Evolutionary conservation across 768 basidiomycete species (phyloP), one percentile per base, ranked within the genome.

Genomic region (Leccinum disarticulatum): DNA sequence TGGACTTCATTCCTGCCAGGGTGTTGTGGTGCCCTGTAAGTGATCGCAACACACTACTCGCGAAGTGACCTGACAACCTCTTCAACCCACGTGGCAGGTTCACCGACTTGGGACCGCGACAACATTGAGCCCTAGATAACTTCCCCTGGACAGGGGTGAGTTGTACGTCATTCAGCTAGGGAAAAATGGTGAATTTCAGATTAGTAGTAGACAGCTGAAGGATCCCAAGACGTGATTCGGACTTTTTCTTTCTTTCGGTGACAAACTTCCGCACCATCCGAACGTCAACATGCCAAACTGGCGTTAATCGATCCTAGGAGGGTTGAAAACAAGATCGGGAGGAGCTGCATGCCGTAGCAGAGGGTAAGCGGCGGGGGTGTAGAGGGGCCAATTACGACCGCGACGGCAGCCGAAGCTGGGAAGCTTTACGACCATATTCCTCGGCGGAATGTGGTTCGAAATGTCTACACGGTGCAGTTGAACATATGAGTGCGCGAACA

Each of bases 251-350:
- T 33, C 33, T 33, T 33, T 13, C 5, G 35, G 13, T 14, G 6
- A 35, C 35, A 35, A 35, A 35, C 13, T 35, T 35, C 5, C 14
- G 35, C 14, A 14, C 14, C 6, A 14, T 35, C 35, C 14, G 35
- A 35, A 14, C 14, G 14, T 35, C 35, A 35, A 35, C 35, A 35
- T 6, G 6, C 10, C 35, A 59, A 22, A 33, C 13, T n/a, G 19
- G 51, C 53, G 70, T 91, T 96, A 31, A 93, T 96, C 66, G 94
- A 96, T 73, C 93, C 94, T 6, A 93, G 93, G 6, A 95, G 95
- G 67, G 93, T 95, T n/a, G 64, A 96, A 96, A 79, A 48, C 52
- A 73, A 69, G 33, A 33, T 33, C 74, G 72, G 71, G 70, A 11
- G 74, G 72, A 4, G n/a, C n/a, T n/a, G n/a, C n/a, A n/a, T n/a